Conservation (phyloP, 257 asterid genomes). For the Nicotiana sylvestris region DNA sequence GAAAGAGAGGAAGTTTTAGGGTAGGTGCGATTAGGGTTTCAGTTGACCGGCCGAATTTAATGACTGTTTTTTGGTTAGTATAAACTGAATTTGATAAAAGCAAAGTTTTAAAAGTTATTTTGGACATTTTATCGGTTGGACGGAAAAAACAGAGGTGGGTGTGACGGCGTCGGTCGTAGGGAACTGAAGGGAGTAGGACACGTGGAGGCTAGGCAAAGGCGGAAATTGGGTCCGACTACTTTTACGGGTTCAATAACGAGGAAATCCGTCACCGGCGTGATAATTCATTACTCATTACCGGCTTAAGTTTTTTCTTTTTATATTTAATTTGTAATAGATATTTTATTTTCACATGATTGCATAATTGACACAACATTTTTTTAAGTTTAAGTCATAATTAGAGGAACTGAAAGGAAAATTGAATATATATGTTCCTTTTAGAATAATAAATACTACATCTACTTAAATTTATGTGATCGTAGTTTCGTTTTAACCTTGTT, state of each 20-base stretch:
- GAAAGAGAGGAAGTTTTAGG: neutral
- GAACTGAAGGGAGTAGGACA: constrained; percentile 10
- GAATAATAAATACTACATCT: no score
- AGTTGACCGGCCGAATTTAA: constrained; percentile 33
- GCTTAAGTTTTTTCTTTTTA: neutral
- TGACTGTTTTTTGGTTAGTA: constrained; percentile 10
- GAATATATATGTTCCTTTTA: no score
- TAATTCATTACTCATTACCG: neutral
- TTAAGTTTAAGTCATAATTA: no score
- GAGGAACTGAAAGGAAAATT: no score
- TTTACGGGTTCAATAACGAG: constrained; percentile 11
- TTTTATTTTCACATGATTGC: no score
- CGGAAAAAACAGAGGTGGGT: constrained; percentile 26
- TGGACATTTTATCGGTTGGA: constrained; percentile 20
- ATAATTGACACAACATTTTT: no score
- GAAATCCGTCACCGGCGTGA: constrained; percentile 20
- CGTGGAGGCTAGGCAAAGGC: constrained; percentile 13
- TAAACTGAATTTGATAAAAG: neutral
- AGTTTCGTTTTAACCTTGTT: no score
- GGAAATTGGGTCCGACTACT: neutral
- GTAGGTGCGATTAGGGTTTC: constrained; percentile 5
- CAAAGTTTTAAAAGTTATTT: neutral
- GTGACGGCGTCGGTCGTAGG: constrained; percentile 25
- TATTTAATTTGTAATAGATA: no score
- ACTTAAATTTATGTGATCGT: no score